Evolutionary conservation across 345 rosid species (phyloP).

Genomic region (Eucalyptus brandiana): DNA sequence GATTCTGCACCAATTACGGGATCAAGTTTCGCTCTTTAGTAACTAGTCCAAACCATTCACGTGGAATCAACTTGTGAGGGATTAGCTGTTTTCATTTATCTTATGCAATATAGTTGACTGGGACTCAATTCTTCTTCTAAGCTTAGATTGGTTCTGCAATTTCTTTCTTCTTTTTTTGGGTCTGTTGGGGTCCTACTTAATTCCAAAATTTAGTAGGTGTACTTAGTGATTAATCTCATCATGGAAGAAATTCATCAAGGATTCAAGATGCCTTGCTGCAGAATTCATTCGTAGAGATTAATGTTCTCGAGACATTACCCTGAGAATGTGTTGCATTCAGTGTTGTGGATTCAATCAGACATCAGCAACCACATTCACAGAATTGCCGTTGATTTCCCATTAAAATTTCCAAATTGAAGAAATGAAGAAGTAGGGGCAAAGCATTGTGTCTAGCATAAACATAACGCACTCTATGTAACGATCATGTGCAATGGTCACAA

Average conservation of each 20-base stretch:
- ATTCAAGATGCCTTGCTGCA: background rate
- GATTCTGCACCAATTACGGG: background rate
- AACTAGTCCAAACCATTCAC: background rate
- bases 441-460: background rate
- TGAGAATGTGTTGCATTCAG: background rate
- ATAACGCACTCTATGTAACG: no score
- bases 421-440: background rate
- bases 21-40: background rate
- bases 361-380: background rate
- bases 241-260: background rate
- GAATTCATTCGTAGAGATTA: background rate
- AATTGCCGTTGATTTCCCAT: background rate
- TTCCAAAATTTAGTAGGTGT: background rate
- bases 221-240: no score
- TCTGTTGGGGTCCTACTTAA: background rate
- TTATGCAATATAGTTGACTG: background rate
- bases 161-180: background rate
- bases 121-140: background rate
- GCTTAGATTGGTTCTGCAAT: background rate
- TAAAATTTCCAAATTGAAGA: background rate
- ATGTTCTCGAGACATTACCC: background rate
- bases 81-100: background rate
- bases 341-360: accelerated
- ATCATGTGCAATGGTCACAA: background rate
- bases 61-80: background rate